Evolutionary conservation across 257 asterid species (phyloP).

Genomic region (Galeopsis tetrahit): DNA sequence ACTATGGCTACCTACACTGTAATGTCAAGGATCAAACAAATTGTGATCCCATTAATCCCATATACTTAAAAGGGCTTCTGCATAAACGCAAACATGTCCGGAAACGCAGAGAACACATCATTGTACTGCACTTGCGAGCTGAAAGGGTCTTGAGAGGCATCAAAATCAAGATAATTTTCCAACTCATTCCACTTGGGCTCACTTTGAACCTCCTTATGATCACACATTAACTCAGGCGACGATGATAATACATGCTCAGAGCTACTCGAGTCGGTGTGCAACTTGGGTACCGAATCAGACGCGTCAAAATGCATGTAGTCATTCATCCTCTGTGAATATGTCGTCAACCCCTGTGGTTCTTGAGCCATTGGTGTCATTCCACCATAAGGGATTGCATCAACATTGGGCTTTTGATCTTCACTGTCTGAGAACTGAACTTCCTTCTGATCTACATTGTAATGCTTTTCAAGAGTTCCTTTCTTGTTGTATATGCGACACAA

Average conservation of each 20-base stretch:
- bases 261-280: constrained; percentile 68
- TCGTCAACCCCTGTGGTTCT: constrained; percentile 4
- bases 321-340: constrained; percentile 22
- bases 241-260: constrained; percentile 52
- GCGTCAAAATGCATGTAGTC: constrained; percentile 45
- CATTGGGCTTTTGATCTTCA: constrained; percentile 53
- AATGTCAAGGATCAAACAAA: constrained; percentile 7
- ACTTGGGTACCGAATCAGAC: constrained; percentile 58
- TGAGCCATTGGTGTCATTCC: constrained; percentile 22
- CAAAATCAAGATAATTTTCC: constrained; percentile 49
- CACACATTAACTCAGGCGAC: constrained; percentile 50
- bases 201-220: constrained; percentile 64
- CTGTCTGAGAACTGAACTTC: constrained; percentile 51
- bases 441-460: constrained; percentile 45
- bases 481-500: constrained; percentile 68
- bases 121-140: constrained; percentile 50
- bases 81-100: constrained; percentile 60
- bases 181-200: constrained; percentile 55
- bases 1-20: constrained; percentile 22
- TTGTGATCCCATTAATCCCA: constrained; percentile 10
- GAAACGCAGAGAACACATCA: constrained; percentile 51
- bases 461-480: constrained; percentile 60
- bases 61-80: constrained; percentile 42
- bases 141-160: constrained; percentile 59
- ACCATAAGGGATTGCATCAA: constrained; percentile 7